These are phyloP conservation scores for Jatropha podagrica DNA, from an alignment of 441 rosid species.

Conservation along the genomic window DNA sequence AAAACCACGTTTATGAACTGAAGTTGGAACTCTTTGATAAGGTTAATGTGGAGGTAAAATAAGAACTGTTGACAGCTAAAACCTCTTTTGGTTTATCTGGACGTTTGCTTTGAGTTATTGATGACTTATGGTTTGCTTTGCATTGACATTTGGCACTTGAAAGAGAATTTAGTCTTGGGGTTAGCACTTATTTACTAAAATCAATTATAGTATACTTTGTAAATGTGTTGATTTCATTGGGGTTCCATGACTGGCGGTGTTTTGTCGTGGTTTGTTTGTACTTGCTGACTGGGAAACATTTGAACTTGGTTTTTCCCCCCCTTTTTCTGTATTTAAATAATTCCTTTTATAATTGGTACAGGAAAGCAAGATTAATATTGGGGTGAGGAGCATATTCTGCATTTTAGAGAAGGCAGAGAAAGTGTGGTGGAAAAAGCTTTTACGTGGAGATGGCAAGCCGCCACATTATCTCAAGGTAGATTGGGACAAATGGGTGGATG, in stretches of 20 bases:
- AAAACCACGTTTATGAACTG: constrained; percentile 50
- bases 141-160: neutral
- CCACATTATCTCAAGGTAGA: constrained; percentile 62
- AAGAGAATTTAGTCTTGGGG: neutral
- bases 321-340: neutral
- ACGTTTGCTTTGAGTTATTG: neutral
- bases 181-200: too few species aligned
- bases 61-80: neutral
- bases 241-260: neutral
- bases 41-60: constrained; percentile 51
- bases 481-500: constrained; percentile 79
- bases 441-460: constrained; percentile 51
- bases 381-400: constrained; percentile 47
- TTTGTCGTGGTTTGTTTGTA: neutral
- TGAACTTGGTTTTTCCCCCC: neutral
- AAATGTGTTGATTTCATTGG: neutral
- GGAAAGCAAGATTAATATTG: constrained; percentile 62
- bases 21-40: constrained; percentile 52
- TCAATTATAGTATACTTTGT: neutral
- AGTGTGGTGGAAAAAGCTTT: constrained; percentile 68
- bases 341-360: constrained; percentile 15
- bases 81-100: neutral
- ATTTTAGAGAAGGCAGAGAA: constrained; percentile 58
- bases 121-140: neutral
- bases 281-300: neutral